phyloP scores from a whole-genome alignment of 192 early-diverging fungal genomes.

The Thoreauomyces humboldtii region DNA sequence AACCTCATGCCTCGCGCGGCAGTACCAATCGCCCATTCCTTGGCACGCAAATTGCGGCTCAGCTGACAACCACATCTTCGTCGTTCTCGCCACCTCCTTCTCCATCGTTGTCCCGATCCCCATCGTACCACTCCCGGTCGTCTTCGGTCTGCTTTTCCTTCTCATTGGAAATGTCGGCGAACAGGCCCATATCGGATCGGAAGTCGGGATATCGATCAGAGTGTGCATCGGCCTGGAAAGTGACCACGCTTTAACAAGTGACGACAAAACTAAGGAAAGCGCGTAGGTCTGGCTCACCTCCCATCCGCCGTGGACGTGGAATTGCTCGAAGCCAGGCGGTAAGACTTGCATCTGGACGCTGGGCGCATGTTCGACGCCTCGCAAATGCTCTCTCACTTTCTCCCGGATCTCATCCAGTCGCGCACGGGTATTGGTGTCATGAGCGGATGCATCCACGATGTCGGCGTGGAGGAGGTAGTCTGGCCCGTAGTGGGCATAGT shows the following conservation, averaged over 20 bases:
- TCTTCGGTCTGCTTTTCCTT: slow-evolving; percentile 34
- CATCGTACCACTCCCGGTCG: slow-evolving; percentile 44
- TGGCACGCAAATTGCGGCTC: too few species aligned
- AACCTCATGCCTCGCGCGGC: too few species aligned
- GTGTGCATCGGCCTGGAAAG: slow-evolving; percentile 27
- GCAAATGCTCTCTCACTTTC: slow-evolving; percentile 61
- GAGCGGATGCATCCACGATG: slow-evolving; percentile 69
- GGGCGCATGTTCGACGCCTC: slow-evolving; percentile 69
- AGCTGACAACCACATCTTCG: slow-evolving; percentile 8
- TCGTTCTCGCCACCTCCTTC: slow-evolving; percentile 9
- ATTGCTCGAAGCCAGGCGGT: slow-evolving; percentile 45
- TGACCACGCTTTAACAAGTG: not conserved
- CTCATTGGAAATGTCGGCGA: slow-evolving; percentile 19
- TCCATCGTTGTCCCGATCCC: slow-evolving; percentile 39
- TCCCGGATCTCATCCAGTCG: slow-evolving; percentile 74
- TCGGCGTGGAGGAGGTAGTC: slow-evolving; percentile 82
- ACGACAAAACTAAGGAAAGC: slow-evolving; percentile 1
- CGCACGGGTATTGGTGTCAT: slow-evolving; percentile 80
- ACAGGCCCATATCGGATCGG: slow-evolving; percentile 32
- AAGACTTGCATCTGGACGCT: slow-evolving; percentile 83
- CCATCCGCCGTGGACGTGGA: slow-evolving; percentile 31
- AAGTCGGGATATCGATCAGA: slow-evolving; percentile 40
- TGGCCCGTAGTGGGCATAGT: slow-evolving; percentile 87
- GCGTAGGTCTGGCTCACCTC: slow-evolving; percentile 24
- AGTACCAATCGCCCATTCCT: too few species aligned